Conservation (phyloP, 176 grass and related monocot species). For the Oryza glaberrima region DNA sequence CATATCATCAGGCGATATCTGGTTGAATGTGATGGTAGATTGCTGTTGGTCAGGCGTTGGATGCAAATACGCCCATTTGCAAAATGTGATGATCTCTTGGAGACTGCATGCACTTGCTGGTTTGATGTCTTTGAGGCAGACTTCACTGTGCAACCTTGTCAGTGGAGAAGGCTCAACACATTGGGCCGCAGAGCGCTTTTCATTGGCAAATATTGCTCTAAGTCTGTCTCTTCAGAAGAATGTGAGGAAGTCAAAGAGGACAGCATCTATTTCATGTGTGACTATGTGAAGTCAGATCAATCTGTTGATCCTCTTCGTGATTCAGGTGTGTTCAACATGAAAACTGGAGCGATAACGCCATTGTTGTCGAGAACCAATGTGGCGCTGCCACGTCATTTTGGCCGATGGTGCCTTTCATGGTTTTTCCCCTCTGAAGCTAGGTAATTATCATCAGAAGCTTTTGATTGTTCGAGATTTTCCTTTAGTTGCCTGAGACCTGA, state of each 20-base stretch:
- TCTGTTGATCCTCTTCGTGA: not conserved
- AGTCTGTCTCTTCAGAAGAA: not conserved
- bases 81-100: too few relatives aligned
- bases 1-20: not conserved
- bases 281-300: not conserved
- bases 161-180: not conserved
- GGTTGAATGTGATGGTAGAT: not conserved
- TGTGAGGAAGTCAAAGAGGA: not conserved
- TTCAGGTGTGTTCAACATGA: not conserved
- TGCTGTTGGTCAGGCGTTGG: not conserved
- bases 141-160: not conserved
- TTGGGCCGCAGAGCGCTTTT: not conserved
- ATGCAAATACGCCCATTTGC: not conserved
- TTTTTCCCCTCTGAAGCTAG: not conserved
- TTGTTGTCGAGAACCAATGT: not conserved
- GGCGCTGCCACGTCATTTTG: too few relatives aligned
- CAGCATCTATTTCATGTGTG: slow-evolving; percentile 14
- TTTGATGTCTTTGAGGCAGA: slow-evolving; percentile 29
- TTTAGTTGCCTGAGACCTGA: too few relatives aligned
- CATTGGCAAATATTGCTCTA: not conserved
- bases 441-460: too few relatives aligned
- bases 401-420: not conserved
- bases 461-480: too few relatives aligned
- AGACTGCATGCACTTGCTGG: not conserved
- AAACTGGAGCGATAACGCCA: not conserved